Conservation (phyloP, 352 stramenopile genomes). For the Bremia lactucae region DNA sequence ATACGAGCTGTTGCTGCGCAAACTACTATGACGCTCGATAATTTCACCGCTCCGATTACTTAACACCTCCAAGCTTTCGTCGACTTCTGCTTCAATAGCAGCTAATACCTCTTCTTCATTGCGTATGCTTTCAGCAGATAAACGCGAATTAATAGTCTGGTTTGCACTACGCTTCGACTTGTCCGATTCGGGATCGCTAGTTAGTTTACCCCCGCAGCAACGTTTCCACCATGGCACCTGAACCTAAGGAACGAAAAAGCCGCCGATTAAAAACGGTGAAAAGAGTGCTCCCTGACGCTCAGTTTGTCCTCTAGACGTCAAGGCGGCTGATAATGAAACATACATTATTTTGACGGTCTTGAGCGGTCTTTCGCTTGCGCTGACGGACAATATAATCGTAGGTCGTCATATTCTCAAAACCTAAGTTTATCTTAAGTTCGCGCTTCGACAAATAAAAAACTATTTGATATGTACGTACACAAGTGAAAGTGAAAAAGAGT, state of each 20-base stretch:
- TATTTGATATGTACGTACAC: conserved; percentile 61
- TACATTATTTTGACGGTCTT: conserved; percentile 51
- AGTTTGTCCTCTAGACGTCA: conserved; percentile 6
- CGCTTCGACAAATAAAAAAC: too few relatives aligned
- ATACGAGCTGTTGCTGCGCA: conserved; percentile 19
- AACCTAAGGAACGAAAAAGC: conserved; percentile 9
- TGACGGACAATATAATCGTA: conserved; percentile 85
- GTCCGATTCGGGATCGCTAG: conserved; percentile 2
- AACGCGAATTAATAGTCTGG: conserved; percentile 42
- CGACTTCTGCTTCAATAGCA: conserved; percentile 65
- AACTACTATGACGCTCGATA: conserved; percentile 30
- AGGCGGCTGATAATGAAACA: conserved; percentile 44
- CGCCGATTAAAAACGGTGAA: too few relatives aligned
- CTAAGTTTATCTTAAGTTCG: too few relatives aligned
- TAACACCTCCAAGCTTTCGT: conserved; percentile 68
- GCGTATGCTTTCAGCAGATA: conserved; percentile 38
- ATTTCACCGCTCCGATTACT: conserved; percentile 59
- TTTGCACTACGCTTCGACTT: conserved; percentile 34
- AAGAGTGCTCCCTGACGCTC: too few relatives aligned
- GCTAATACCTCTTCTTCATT: conserved; percentile 58
- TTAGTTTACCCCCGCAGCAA: conserved; percentile 13
- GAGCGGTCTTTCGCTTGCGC: conserved; percentile 61
- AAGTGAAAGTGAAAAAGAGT: conserved; percentile 77
- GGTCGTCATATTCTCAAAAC: conserved; percentile 71
- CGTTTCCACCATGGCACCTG: conserved; percentile 27